These are phyloP conservation scores for Mediolabrus comicus DNA, from an alignment of 108 stramenopile species.

Conservation along the genomic window DNA sequence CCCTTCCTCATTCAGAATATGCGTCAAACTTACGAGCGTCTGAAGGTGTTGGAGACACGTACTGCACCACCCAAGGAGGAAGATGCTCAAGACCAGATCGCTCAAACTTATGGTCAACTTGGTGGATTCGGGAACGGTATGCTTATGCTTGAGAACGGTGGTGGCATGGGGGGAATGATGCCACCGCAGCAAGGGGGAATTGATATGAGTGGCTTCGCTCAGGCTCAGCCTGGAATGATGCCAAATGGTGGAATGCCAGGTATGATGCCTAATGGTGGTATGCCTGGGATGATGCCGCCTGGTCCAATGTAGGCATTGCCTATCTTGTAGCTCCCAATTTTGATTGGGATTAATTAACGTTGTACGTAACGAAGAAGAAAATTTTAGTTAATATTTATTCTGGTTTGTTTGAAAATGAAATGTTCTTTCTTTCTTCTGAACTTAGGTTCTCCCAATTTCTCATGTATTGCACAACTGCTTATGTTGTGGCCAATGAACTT, in stretches of 20 bases:
- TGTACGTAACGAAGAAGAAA: constrained; percentile 1
- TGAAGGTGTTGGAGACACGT: constrained; percentile 90
- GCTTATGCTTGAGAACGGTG: constrained; percentile 80
- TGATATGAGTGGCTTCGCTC: not conserved
- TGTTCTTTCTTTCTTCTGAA: too few species aligned
- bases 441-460: too few species aligned
- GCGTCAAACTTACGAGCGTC: constrained; percentile 81
- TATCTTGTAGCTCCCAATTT: not conserved
- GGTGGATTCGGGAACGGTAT: constrained; percentile 70
- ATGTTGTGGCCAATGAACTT: too few species aligned
- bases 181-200: constrained; percentile 26
- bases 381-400: not conserved
- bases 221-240: constrained; percentile 34
- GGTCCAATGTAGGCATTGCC: constrained; percentile 8
- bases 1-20: constrained; percentile 98
- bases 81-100: constrained; percentile 72
- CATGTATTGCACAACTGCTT: too few species aligned
- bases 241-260: constrained; percentile 39
- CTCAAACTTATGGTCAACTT: constrained; percentile 77
- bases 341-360: not conserved
- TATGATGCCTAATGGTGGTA: constrained; percentile 15
- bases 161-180: constrained; percentile 33
- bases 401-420: not conserved
- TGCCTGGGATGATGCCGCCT: constrained; percentile 22
- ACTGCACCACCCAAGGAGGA: constrained; percentile 90